phyloP scores from a whole-genome alignment of 1,139 yeast species.

The Debaryomyces nepalensis region DNA sequence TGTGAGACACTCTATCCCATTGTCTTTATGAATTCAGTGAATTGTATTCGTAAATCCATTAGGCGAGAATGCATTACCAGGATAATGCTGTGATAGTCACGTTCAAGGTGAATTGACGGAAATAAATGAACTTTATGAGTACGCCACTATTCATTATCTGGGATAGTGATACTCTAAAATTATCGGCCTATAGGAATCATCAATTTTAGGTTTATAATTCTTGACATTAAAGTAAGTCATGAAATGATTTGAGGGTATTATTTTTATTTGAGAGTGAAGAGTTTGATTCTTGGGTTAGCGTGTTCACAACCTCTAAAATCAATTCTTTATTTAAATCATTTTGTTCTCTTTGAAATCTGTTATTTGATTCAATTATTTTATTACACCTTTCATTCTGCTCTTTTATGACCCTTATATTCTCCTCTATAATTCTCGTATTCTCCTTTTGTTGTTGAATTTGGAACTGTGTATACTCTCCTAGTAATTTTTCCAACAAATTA shows the following conservation, averaged over 20 bases:
- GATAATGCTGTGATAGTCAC: no score
- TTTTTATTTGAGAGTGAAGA: conserved; percentile 12
- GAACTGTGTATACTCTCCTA: conserved; percentile 19
- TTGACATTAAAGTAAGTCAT: conserved; percentile 10
- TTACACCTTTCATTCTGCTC: conserved; percentile 17
- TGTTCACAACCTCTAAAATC: conserved; percentile 16
- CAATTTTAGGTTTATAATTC: no score
- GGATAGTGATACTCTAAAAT: no score
- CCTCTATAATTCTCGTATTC: conserved; percentile 18
- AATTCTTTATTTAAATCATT: conserved; percentile 21
- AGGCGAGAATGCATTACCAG: no score
- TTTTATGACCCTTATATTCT: conserved; percentile 20
- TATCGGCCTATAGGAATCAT: no score
- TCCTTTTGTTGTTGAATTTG: conserved; percentile 18
- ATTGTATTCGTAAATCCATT: no score
- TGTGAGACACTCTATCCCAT: no score
- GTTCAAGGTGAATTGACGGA: no score
- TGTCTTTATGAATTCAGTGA: no score
- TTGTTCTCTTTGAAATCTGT: conserved; percentile 22
- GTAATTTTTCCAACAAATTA: conserved; percentile 19
- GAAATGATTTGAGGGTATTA: conserved; percentile 12
- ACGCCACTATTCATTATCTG: no score
- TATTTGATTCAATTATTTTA: conserved; percentile 19
- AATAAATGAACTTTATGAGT: no score
- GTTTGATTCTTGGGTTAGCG: conserved; percentile 9